Conservation (phyloP, 208 protist species). For the Plasmodiophora brassicae region DNA sequence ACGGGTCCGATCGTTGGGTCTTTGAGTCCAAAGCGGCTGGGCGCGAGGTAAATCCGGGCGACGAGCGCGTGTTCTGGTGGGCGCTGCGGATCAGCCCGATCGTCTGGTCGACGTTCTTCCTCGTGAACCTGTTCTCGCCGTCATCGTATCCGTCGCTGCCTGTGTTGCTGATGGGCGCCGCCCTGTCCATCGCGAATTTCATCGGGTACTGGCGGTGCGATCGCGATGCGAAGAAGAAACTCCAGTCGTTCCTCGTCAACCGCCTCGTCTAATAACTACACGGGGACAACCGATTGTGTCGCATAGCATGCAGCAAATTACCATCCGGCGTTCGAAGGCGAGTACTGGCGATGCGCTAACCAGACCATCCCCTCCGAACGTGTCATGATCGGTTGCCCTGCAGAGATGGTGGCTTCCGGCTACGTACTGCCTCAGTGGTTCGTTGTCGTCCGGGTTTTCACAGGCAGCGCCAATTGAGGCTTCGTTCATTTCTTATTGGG, state of each 20-base stretch:
- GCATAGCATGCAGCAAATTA: no score
- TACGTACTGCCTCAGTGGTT: no score
- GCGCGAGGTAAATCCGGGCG: not conserved
- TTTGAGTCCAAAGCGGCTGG: constrained; percentile 9
- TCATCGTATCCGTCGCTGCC: not conserved
- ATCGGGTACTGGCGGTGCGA: not conserved
- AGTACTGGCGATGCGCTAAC: no score
- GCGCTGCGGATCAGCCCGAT: not conserved
- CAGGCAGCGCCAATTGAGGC: no score
- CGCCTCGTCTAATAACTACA: not conserved
- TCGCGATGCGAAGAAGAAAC: not conserved
- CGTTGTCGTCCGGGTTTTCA: no score
- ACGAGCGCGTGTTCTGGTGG: constrained; percentile 32
- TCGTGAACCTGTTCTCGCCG: not conserved
- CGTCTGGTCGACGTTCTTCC: constrained; percentile 25
- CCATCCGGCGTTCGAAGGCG: no score
- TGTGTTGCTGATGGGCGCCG: not conserved
- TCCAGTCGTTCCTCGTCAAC: not conserved
- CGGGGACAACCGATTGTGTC: no score
- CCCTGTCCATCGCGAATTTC: not conserved
- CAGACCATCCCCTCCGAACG: no score
- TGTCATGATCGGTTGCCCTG: no score
- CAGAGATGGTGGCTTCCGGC: no score
- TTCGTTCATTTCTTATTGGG: no score
- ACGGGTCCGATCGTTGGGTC: constrained; percentile 32